Conservation (phyloP, 2,329 filamentous ascomycete genomes). For the Penicillium sp. region DNA sequence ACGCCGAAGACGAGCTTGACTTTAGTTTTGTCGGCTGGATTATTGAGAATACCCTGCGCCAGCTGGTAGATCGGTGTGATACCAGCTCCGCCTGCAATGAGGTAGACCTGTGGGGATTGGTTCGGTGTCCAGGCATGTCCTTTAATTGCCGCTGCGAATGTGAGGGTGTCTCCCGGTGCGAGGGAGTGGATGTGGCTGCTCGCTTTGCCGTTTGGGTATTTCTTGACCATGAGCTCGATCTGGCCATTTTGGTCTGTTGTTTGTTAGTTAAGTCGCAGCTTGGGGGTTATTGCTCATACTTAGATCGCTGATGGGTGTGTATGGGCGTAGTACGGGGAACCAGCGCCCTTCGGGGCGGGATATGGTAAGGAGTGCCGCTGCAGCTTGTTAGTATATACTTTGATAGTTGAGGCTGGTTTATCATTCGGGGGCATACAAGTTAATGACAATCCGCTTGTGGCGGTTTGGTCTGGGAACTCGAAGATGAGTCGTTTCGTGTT, state of each 20-base stretch:
- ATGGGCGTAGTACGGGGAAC: conserved; percentile 62
- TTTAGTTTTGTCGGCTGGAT: conserved; percentile 61
- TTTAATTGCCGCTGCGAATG: conserved; percentile 56
- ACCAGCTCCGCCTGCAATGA: conserved; percentile 69
- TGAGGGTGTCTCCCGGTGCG: conserved; percentile 59
- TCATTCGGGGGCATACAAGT: conserved; percentile 40
- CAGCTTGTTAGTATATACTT: background rate
- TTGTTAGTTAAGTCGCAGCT: conserved; percentile 2
- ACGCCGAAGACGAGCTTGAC: conserved; percentile 66
- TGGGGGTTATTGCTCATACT: conserved; percentile 35
- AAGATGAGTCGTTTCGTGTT: conserved; percentile 60
- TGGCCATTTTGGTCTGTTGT: conserved; percentile 54
- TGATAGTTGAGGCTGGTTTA: background rate
- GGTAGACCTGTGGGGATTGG: conserved; percentile 53
- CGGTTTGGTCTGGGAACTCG: conserved; percentile 50
- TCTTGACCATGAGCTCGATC: conserved; percentile 65
- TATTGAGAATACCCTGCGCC: conserved; percentile 58
- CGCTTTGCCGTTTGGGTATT: conserved; percentile 64
- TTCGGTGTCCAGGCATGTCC: conserved; percentile 56
- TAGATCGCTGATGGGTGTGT: conserved; percentile 61
- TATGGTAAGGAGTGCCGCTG: conserved; percentile 59
- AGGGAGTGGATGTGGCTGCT: conserved; percentile 66
- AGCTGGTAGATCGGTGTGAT: conserved; percentile 71
- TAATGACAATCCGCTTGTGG: conserved; percentile 50
- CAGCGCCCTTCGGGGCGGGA: conserved; percentile 58